Conservation (phyloP, 805 yeast species). For the Zygotorulaspora florentina region DNA sequence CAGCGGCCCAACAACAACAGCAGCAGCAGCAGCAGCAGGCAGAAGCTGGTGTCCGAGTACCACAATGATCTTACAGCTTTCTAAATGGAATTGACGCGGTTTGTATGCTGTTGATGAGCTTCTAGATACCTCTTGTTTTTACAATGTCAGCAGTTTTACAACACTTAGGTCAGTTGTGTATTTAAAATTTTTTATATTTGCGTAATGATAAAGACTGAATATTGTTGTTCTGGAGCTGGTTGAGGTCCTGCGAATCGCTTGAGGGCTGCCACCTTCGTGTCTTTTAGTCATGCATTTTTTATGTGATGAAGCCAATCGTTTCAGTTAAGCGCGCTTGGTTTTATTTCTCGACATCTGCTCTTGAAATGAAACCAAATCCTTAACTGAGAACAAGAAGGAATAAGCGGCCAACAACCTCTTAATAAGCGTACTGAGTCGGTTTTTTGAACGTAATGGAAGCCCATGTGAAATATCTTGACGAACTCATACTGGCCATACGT, state of each 20-base stretch:
- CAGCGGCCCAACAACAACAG: constrained; percentile 27
- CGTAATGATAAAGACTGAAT: background rate
- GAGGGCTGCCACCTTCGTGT: no score
- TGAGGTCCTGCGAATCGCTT: no score
- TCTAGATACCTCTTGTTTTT: background rate
- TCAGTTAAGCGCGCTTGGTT: background rate
- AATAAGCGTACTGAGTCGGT: no score
- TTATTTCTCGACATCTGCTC: background rate
- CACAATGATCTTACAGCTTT: background rate
- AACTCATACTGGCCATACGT: constrained; percentile 28
- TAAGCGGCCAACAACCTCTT: no score
- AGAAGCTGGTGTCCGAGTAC: constrained; percentile 10
- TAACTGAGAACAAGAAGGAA: no score
- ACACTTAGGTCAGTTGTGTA: background rate
- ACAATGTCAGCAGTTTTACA: background rate
- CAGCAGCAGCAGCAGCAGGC: constrained; percentile 16
- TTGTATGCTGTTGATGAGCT: background rate
- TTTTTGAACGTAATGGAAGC: constrained; percentile 18
- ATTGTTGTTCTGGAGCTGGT: background rate
- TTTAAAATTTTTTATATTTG: background rate
- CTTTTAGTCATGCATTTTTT: background rate
- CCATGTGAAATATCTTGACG: constrained; percentile 30
- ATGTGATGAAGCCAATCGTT: background rate
- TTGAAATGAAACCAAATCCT: background rate
- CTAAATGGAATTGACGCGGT: background rate